phyloP scores from a whole-genome alignment of 805 yeast genomes.

The Blastobotrys chiropterorum region DNA sequence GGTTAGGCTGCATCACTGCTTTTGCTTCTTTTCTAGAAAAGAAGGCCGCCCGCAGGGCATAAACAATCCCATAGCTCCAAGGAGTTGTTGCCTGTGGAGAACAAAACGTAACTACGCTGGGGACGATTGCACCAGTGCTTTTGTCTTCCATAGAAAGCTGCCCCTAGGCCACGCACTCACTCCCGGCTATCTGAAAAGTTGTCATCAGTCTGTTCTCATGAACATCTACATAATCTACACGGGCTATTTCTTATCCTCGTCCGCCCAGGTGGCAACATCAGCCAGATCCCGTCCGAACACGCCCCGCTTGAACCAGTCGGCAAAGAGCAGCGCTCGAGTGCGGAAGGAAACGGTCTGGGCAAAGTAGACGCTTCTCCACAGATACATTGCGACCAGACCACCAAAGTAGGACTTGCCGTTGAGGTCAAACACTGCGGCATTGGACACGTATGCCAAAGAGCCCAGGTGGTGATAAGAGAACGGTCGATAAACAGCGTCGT shows the following conservation, averaged over 20 bases:
- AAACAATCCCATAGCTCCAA: too few species aligned
- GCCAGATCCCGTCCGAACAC: slow-evolving; percentile 33
- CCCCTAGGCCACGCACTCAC: too few species aligned
- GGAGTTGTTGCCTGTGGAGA: too few species aligned
- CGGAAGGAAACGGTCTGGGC: slow-evolving; percentile 61
- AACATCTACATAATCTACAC: neutral
- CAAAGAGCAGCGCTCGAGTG: slow-evolving; percentile 54
- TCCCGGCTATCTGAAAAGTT: too few species aligned
- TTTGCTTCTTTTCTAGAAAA: too few species aligned
- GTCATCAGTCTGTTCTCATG: too few species aligned
- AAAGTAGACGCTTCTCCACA: slow-evolving; percentile 68
- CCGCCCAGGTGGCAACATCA: slow-evolving; percentile 9
- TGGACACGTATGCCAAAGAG: slow-evolving; percentile 62
- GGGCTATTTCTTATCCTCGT: neutral
- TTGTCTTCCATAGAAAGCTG: too few species aligned
- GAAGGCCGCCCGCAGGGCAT: too few species aligned
- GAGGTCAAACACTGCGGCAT: slow-evolving; percentile 63
- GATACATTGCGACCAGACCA: slow-evolving; percentile 62
- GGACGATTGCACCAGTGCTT: too few species aligned
- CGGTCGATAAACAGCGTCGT: slow-evolving; percentile 49
- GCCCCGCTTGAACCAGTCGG: slow-evolving; percentile 61
- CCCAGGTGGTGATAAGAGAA: slow-evolving; percentile 61
- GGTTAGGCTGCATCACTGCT: too few species aligned
- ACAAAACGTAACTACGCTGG: too few species aligned
- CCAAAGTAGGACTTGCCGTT: slow-evolving; percentile 58